phyloP scores from a whole-genome alignment of 441 rosid genomes.

The Pelargonium exstipulatum region DNA sequence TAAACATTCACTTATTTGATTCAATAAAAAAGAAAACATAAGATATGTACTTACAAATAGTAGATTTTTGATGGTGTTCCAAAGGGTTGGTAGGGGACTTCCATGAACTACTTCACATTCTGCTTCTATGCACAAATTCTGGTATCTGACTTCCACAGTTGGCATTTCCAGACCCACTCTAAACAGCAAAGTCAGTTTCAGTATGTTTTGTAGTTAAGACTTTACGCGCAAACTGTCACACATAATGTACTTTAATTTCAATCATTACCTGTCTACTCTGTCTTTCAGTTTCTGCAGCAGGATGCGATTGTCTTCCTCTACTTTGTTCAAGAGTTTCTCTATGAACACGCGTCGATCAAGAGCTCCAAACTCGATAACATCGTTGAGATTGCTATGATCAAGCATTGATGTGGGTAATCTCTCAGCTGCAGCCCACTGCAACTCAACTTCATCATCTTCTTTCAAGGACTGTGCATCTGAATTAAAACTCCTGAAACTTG shows the following conservation, averaged over 20 bases:
- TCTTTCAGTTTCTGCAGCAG: constrained; percentile 29
- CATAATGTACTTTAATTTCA: background rate
- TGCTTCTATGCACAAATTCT: constrained; percentile 18
- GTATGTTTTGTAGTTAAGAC: no score
- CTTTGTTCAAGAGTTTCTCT: constrained; percentile 24
- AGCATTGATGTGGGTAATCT: constrained; percentile 30
- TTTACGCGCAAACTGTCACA: no score
- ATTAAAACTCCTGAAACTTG: background rate
- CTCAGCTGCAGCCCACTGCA: constrained; percentile 35
- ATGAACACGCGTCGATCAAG: constrained; percentile 28
- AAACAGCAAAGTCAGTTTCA: background rate
- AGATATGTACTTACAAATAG: constrained; percentile 12
- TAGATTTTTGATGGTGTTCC: constrained; percentile 22
- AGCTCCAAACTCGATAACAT: constrained; percentile 28
- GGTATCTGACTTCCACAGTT: constrained; percentile 23
- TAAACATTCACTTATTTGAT: no score
- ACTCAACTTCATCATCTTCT: constrained; percentile 20
- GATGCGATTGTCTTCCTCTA: constrained; percentile 34
- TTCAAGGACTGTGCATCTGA: constrained; percentile 2
- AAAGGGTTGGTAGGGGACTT: constrained; percentile 15
- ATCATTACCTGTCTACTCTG: constrained; percentile 28
- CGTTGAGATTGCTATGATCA: constrained; percentile 16
- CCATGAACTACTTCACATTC: constrained; percentile 8
- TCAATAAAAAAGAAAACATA: background rate
- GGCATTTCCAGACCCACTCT: constrained; percentile 22